These are phyloP conservation scores for Phytophthora uliginosa DNA, from an alignment of 352 stramenopile genomes.

Conservation along the genomic window DNA sequence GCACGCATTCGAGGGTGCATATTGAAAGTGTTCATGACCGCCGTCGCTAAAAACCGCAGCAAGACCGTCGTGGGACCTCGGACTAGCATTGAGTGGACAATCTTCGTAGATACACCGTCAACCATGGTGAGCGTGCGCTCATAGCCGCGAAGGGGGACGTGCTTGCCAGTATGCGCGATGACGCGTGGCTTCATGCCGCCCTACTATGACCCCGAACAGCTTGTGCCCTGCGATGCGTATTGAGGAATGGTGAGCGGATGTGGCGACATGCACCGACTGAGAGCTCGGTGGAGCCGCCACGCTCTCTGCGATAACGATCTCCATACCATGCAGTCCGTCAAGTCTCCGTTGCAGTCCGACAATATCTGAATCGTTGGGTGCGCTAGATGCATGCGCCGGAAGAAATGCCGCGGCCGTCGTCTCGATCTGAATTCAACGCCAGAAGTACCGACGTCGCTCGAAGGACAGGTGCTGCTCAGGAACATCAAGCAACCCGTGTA, in stretches of 20 bases:
- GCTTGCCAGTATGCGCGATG: neutral
- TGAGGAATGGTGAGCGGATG: neutral
- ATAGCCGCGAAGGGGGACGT: constrained; percentile 4
- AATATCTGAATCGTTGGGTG: constrained; percentile 14
- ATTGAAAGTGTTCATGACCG: constrained; percentile 46
- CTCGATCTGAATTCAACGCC: constrained; percentile 7
- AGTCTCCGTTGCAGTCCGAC: constrained; percentile 1
- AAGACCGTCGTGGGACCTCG: constrained; percentile 23
- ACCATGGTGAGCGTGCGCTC: constrained; percentile 11
- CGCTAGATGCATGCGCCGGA: neutral
- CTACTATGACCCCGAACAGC: neutral
- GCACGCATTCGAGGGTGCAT: constrained; percentile 44
- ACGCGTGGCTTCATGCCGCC: neutral
- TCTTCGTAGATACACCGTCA: constrained; percentile 9
- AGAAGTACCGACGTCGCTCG: neutral
- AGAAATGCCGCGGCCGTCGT: neutral
- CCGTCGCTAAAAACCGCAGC: constrained; percentile 20
- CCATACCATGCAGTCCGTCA: constrained; percentile 1
- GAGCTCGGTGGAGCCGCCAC: constrained; percentile 1
- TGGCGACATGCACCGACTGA: neutral
- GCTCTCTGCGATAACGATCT: neutral
- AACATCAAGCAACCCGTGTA: neutral
- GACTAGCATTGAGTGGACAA: constrained; percentile 14
- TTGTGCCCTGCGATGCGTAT: neutral
- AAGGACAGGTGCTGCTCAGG: neutral